Evolutionary conservation across 1,284 basidiomycete genomes (phyloP), one percentile per base, ranked within the genome.

Genomic region (Sparassis latifolia): DNA sequence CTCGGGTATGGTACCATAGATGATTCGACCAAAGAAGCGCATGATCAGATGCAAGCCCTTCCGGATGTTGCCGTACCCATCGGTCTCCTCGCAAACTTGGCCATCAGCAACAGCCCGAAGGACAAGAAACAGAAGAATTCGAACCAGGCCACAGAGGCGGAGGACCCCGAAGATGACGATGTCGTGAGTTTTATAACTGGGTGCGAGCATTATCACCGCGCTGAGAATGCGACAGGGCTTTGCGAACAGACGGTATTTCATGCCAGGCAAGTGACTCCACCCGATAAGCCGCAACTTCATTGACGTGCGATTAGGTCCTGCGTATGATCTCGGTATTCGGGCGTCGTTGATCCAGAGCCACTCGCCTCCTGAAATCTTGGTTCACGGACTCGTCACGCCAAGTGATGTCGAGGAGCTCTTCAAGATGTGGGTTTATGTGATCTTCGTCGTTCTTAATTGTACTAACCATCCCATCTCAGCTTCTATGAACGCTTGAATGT

Each of bases 361-460:
- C 57, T 84, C 79, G 60, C 86, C 86, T 0, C 90, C 90, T 0
- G 89, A 92, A 62, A 90, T 93, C 51, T 63, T 93, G 44, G 80
- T 91, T 0, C 86, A 89, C 56, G 88, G 87, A 12, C 70, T 92
- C 37, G 86, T 93, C 43, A 84, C 83, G 1, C 81, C 86, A 0
- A 79, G 82, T 47, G 91, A 93, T 58, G 89, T 92, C 5, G 83
- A 92, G 50, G 84, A 83, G 56, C 68, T 93, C 29, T 93, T 93
- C 60, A 77, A 88, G 48, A 90, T 93, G 86, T 92, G 62, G 40
- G 87, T 76, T 44, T 45, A 20, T 5, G 20, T 10, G 38, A 10
- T 7, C 6, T 38, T n/a, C 10, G 33, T 45, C 20, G 44, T 40
- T 43, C 6, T 3, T 27, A 12, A 28, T 38, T 45, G 12, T 20